A percentile compares a stretch with the other conserved stretches of the same genome.
Conservation (phyloP, 192 early-diverging fungal species). For the Thoreauomyces humboldtii region DNA sequence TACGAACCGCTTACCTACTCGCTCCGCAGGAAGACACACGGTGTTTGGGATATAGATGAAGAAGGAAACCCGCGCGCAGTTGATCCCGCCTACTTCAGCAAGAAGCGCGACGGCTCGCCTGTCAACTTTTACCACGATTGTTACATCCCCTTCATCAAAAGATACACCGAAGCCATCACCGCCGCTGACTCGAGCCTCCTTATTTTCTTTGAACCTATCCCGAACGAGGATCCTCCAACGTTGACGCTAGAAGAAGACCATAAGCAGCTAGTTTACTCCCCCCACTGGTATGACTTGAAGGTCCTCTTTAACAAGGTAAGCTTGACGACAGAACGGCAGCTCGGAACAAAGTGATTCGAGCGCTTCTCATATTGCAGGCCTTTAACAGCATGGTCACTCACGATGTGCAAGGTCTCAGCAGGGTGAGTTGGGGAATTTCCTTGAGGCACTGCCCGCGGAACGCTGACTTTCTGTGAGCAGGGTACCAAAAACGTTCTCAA, state of each 20-base stretch:
- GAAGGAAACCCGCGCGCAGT: slow-evolving; percentile 51
- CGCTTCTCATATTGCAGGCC: slow-evolving; percentile 15
- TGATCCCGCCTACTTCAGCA: slow-evolving; percentile 66
- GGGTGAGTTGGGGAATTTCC: slow-evolving; percentile 38
- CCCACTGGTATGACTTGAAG: slow-evolving; percentile 88
- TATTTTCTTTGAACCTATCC: slow-evolving; percentile 77
- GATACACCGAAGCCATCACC: slow-evolving; percentile 63
- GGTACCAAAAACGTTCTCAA: slow-evolving; percentile 69
- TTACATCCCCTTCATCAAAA: slow-evolving; percentile 71
- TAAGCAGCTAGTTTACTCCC: slow-evolving; percentile 68
- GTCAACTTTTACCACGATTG: slow-evolving; percentile 68
- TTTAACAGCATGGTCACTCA: slow-evolving; percentile 75
- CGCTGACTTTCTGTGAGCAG: slow-evolving; percentile 29
- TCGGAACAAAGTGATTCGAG: too few relatives aligned
- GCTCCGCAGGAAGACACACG: slow-evolving; percentile 55
- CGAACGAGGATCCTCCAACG: slow-evolving; percentile 66
- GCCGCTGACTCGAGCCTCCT: slow-evolving; percentile 47
- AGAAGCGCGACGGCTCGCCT: slow-evolving; percentile 47
- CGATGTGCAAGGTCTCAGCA: slow-evolving; percentile 67
- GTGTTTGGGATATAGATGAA: slow-evolving; percentile 66
- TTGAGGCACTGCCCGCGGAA: not conserved
- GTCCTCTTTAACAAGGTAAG: slow-evolving; percentile 58
- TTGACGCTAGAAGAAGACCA: slow-evolving; percentile 34
- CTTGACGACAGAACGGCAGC: not conserved
- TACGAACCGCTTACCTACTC: not conserved